These are phyloP conservation scores for Fraxinus sp. DNA, from an alignment of 305 asterid species.

Conservation along the genomic window DNA sequence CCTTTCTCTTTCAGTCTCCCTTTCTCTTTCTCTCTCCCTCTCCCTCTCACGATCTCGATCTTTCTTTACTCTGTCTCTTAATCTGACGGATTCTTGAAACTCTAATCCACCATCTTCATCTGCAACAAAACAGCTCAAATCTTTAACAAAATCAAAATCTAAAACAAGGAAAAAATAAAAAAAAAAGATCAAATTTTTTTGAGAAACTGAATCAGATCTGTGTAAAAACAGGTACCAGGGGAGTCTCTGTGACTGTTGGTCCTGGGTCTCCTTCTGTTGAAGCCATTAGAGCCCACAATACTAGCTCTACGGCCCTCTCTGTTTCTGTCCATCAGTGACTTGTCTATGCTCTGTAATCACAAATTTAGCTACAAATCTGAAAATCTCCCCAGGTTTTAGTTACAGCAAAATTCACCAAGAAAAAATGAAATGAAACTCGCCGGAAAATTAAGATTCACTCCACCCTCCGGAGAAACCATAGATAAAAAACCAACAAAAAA, in stretches of 20 bases:
- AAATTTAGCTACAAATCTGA: constrained; percentile 33
- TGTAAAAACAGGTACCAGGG: constrained; percentile 48
- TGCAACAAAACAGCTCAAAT: constrained; percentile 33
- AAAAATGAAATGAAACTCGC: constrained; percentile 21
- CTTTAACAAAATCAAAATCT: background rate
- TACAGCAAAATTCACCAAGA: constrained; percentile 34
- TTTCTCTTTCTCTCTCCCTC: constrained; percentile 52
- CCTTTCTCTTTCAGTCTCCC: constrained; percentile 66
- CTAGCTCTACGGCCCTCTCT: constrained; percentile 88
- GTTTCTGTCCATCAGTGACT: constrained; percentile 73
- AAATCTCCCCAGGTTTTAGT: constrained; percentile 25
- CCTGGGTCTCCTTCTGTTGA: constrained; percentile 75
- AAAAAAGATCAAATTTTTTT: constrained; percentile 22
- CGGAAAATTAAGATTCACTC: constrained; percentile 40
- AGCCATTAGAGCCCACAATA: constrained; percentile 81
- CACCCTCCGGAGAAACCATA: constrained; percentile 29
- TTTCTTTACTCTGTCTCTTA: constrained; percentile 86
- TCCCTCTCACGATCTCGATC: constrained; percentile 78
- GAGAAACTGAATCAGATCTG: constrained; percentile 28
- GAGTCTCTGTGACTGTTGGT: constrained; percentile 85
- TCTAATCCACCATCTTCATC: constrained; percentile 87
- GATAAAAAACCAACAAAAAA: background rate
- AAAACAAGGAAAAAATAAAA: constrained; percentile 15
- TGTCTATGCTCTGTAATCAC: constrained; percentile 11
- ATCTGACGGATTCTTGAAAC: constrained; percentile 72